phyloP scores from a whole-genome alignment of 2,329 filamentous ascomycete species.

The Penicillium sp. region DNA sequence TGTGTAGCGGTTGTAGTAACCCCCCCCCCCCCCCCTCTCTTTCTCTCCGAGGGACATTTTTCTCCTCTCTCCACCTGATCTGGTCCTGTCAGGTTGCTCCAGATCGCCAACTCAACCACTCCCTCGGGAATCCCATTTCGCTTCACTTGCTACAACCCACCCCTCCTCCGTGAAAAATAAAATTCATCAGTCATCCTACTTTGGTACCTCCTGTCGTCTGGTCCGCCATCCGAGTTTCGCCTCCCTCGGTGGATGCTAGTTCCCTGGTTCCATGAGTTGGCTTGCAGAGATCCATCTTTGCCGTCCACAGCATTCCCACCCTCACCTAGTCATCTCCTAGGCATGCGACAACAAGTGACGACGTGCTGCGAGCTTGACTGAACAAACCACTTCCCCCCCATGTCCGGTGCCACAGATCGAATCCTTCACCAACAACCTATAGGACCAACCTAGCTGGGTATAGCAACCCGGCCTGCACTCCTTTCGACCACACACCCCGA shows the following conservation, averaged over 20 bases:
- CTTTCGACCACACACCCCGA: background rate
- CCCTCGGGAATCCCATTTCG: constrained; percentile 1
- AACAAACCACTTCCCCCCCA: too few species aligned
- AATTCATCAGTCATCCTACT: background rate
- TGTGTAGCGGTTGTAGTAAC: too few species aligned
- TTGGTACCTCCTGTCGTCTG: background rate
- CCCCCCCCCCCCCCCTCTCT: too few species aligned
- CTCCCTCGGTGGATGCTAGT: constrained; percentile 6
- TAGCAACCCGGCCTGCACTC: too few species aligned
- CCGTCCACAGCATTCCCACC: background rate
- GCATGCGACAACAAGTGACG: constrained; percentile 2
- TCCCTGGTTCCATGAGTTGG: constrained; percentile 6
- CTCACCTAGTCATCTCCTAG: constrained; percentile 1
- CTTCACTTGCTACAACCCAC: background rate
- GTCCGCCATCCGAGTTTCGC: constrained; percentile 2
- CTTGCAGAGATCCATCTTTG: constrained; percentile 4
- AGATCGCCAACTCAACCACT: constrained; percentile 4
- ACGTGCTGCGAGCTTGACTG: background rate
- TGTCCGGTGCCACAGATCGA: too few species aligned
- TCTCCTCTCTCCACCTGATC: constrained; percentile 2
- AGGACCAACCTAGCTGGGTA: too few species aligned
- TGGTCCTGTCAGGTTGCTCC: constrained; percentile 1
- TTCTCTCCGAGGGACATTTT: constrained; percentile 7
- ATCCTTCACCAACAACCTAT: too few species aligned
- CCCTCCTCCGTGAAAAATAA: background rate